Evolutionary conservation across 1,284 basidiomycete species (phyloP).

Genomic region (Sporisorium scitamineum): DNA sequence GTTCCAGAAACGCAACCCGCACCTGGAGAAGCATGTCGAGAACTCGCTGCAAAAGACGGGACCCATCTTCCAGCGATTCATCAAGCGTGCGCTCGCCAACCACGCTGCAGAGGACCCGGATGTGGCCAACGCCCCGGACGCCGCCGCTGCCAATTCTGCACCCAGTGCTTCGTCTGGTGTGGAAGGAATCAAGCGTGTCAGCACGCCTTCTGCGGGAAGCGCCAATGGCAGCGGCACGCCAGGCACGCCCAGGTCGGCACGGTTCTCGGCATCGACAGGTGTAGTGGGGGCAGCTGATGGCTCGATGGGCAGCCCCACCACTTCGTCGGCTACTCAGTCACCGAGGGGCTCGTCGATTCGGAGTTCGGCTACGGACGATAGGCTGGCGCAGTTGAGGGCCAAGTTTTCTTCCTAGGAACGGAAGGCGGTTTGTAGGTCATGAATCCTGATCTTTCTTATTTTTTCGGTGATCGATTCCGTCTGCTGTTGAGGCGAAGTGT

Average conservation of each 20-base stretch:
- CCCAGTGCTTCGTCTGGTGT: not conserved
- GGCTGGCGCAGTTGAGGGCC: constrained; percentile 60
- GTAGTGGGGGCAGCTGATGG: constrained; percentile 5
- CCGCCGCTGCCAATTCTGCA: not conserved
- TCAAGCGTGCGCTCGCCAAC: constrained; percentile 70
- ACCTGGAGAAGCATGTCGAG: constrained; percentile 83
- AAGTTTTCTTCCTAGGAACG: constrained; percentile 53
- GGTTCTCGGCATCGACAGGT: constrained; percentile 10
- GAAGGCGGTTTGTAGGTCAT: not conserved
- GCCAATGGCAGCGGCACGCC: constrained; percentile 14
- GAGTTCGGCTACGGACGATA: constrained; percentile 51
- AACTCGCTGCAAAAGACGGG: constrained; percentile 70
- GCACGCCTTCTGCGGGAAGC: constrained; percentile 18
- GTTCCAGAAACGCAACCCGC: constrained; percentile 90
- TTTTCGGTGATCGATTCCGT: not conserved
- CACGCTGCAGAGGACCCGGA: constrained; percentile 87
- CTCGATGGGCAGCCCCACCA: constrained; percentile 30
- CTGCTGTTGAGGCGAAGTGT: too few relatives aligned
- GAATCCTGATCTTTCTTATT: not conserved
- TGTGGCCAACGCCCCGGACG: constrained; percentile 26
- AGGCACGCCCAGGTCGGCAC: constrained; percentile 16
- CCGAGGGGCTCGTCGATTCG: constrained; percentile 22
- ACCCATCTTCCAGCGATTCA: constrained; percentile 71
- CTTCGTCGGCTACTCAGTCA: constrained; percentile 30
- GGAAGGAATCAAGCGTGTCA: constrained; percentile 18